phyloP scores from a whole-genome alignment of 2,329 filamentous ascomycete genomes.

The Stagonosporopsis rhizophila region DNA sequence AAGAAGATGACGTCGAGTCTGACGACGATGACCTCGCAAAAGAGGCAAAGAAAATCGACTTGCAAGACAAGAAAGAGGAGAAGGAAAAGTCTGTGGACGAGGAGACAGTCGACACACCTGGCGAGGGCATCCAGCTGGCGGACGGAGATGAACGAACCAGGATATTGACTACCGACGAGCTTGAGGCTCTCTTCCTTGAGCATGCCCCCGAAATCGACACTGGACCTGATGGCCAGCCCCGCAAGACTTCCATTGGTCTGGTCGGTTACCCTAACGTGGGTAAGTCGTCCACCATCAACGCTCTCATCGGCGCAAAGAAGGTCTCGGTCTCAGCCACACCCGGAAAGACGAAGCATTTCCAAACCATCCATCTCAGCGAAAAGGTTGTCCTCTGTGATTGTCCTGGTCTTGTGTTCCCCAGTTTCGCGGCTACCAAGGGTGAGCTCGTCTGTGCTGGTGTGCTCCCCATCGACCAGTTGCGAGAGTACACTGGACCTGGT shows the following conservation, averaged over 20 bases:
- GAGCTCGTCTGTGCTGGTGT: slow-evolving; percentile 96
- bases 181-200: slow-evolving; percentile 85
- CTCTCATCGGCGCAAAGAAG: slow-evolving; percentile 97
- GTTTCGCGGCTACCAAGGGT: slow-evolving; percentile 95
- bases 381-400: slow-evolving; percentile 95
- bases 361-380: slow-evolving; percentile 93
- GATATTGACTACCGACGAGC: slow-evolving; percentile 90
- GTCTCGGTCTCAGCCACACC: slow-evolving; percentile 97
- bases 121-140: slow-evolving; percentile 44
- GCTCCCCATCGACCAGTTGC: slow-evolving; percentile 92
- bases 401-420: slow-evolving; percentile 96
- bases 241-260: slow-evolving; percentile 87
- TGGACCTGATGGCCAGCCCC: slow-evolving; percentile 56
- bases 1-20: slow-evolving; percentile 53
- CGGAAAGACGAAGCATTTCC: slow-evolving; percentile 99
- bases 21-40: slow-evolving; percentile 53
- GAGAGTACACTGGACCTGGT: slow-evolving; percentile 88
- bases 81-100: slow-evolving; percentile 52
- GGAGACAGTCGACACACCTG: slow-evolving; percentile 47
- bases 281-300: slow-evolving; percentile 99
- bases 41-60: slow-evolving; percentile 54
- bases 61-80: slow-evolving; percentile 54
- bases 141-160: slow-evolving; percentile 60
- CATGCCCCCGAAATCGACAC: slow-evolving; percentile 69
- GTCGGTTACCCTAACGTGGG: slow-evolving; percentile 99